Conservation (phyloP, 192 early-diverging fungal species). For the Paraglomus brasilianum region DNA sequence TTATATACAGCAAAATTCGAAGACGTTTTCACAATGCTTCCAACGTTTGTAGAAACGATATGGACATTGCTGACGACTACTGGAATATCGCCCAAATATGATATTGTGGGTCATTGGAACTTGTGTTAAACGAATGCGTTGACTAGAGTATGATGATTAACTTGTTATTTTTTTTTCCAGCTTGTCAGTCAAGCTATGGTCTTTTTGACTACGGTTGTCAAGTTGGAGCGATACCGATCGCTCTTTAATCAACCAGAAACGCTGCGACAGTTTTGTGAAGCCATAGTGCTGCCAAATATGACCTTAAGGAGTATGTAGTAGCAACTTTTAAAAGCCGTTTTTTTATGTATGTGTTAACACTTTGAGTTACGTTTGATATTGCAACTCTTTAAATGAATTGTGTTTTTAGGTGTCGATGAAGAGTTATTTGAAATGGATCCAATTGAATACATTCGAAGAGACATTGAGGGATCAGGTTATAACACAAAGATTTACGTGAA, state of each 20-base stretch:
- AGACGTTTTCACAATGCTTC: constrained; percentile 80
- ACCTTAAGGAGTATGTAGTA: constrained; percentile 59
- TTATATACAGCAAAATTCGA: constrained; percentile 90
- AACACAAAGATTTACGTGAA: neutral
- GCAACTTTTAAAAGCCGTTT: no score
- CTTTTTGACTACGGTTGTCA: constrained; percentile 86
- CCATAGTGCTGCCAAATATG: constrained; percentile 93
- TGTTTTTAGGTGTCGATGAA: constrained; percentile 67
- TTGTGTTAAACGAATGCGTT: constrained; percentile 4
- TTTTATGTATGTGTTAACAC: no score
- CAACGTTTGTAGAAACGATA: constrained; percentile 84
- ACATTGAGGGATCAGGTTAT: constrained; percentile 84
- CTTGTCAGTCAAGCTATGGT: constrained; percentile 87
- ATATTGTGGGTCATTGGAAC: constrained; percentile 53
- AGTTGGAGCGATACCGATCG: constrained; percentile 63
- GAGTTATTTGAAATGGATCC: constrained; percentile 97
- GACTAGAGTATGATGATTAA: no score
- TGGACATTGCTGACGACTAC: constrained; percentile 82
- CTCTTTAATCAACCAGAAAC: constrained; percentile 75
- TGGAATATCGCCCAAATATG: constrained; percentile 72
- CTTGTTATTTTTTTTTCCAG: constrained; percentile 37
- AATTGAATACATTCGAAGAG: constrained; percentile 89
- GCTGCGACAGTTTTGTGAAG: constrained; percentile 82
- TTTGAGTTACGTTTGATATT: no score
- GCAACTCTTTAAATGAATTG: no score